Evolutionary conservation across 2,329 filamentous ascomycete species (phyloP).

Genomic region (Aspergillus sp.): DNA sequence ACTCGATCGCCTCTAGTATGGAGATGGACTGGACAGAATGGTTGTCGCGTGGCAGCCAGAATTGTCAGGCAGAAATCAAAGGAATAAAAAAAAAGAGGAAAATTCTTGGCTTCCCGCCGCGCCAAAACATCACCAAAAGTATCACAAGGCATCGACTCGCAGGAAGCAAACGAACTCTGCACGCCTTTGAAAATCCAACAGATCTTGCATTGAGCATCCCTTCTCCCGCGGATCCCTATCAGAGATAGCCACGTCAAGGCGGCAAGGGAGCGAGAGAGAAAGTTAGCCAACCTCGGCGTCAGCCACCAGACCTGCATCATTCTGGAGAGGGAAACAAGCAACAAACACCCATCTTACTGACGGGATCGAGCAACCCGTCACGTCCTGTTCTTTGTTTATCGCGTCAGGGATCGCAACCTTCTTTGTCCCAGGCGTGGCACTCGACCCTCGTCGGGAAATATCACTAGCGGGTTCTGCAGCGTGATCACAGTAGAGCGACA

Average conservation of each 20-base stretch:
- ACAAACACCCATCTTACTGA: constrained; percentile 2
- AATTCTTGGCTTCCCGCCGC: constrained; percentile 9
- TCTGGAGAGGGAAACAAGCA: constrained; percentile 1
- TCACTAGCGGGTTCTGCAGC: neutral
- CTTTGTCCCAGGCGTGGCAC: neutral
- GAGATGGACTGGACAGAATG: neutral
- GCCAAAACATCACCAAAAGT: neutral
- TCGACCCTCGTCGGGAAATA: neutral
- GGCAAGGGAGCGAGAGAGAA: neutral
- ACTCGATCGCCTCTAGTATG: neutral
- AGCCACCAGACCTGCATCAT: constrained; percentile 3
- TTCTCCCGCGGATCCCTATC: constrained; percentile 1
- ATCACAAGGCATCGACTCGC: neutral
- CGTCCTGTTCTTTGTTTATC: neutral
- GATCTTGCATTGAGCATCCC: neutral
- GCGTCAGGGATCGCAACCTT: neutral
- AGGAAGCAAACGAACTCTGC: neutral
- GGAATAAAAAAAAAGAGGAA: neutral
- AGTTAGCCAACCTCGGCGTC: neutral
- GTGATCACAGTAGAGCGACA: constrained; percentile 13
- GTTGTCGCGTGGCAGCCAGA: neutral
- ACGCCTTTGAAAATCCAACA: neutral
- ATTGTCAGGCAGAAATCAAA: constrained; percentile 1
- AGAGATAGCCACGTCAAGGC: constrained; percentile 8
- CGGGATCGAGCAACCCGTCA: neutral